Evolutionary conservation across 2,329 filamentous ascomycete species (phyloP).

Genomic region (Penicillium sp.): DNA sequence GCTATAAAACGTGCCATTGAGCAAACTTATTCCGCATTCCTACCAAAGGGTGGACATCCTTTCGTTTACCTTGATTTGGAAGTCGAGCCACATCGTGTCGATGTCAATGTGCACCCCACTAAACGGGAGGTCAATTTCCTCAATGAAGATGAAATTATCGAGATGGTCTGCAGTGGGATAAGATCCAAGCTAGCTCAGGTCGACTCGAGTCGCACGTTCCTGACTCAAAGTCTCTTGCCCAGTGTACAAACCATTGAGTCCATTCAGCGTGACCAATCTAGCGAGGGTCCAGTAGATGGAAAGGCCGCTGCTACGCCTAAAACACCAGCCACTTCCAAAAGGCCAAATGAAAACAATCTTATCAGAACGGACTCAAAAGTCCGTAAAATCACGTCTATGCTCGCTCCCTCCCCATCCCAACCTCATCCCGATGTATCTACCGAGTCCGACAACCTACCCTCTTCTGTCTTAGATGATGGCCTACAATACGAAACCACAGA

Average conservation of each 20-base stretch:
- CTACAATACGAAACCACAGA: constrained; percentile 72
- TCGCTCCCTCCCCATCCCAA: constrained; percentile 57
- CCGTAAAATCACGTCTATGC: constrained; percentile 96
- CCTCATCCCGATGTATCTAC: constrained; percentile 27
- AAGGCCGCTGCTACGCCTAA: constrained; percentile 37
- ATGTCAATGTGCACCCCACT: constrained; percentile 97
- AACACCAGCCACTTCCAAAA: constrained; percentile 44
- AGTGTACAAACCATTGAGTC: constrained; percentile 55
- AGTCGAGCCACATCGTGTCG: constrained; percentile 87
- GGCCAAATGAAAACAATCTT: constrained; percentile 80
- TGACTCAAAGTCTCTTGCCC: constrained; percentile 86
- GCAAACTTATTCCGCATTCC: constrained; percentile 80
- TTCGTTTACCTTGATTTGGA: constrained; percentile 91
- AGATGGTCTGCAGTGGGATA: constrained; percentile 79
- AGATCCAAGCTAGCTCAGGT: constrained; percentile 77
- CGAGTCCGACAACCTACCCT: constrained; percentile 34
- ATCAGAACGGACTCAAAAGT: constrained; percentile 85
- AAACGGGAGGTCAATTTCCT: constrained; percentile 97
- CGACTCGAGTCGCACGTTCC: constrained; percentile 90
- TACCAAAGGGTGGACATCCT: constrained; percentile 92
- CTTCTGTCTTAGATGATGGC: constrained; percentile 44
- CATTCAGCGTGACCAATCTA: constrained; percentile 25
- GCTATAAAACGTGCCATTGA: constrained; percentile 87
- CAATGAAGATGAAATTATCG: constrained; percentile 94
- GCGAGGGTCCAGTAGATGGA: constrained; percentile 36